These are phyloP conservation scores for Eucalyptus pauciflora DNA, from an alignment of 345 rosid genomes.

Conservation along the genomic window DNA sequence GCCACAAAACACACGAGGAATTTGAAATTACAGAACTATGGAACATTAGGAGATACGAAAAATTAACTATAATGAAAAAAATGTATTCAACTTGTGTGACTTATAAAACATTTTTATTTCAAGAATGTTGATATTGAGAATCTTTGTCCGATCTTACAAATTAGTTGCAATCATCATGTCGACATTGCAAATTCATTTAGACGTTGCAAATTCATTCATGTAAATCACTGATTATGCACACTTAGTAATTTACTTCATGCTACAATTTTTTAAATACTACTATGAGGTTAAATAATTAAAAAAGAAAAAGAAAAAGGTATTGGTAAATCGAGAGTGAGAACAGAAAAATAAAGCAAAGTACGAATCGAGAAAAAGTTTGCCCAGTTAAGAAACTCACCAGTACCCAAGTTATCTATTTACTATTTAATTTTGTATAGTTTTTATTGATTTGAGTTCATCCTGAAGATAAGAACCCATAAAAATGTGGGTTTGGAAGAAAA, in stretches of 20 bases:
- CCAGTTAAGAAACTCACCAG: neutral
- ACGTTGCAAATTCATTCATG: neutral
- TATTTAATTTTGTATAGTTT: neutral
- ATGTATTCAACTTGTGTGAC: neutral
- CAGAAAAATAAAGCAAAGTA: neutral
- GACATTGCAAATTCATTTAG: neutral
- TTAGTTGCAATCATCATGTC: neutral
- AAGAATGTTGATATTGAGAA: neutral
- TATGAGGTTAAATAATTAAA: neutral
- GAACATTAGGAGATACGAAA: neutral
- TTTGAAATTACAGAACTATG: neutral
- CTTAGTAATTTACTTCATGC: neutral
- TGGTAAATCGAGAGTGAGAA: neutral
- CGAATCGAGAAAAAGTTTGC: neutral
- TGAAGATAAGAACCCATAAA: neutral
- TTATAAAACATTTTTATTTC: neutral
- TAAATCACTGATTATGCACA: neutral
- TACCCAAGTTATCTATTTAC: neutral
- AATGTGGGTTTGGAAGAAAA: neutral
- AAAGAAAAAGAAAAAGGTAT: neutral
- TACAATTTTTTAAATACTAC: neutral
- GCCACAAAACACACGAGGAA: neutral
- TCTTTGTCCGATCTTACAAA: neutral
- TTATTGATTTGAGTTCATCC: neutral
- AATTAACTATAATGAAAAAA: neutral